Base-by-base conservation (phyloP, 2,329 filamentous ascomycete genomes). In the Fusarium tricinctum region DNA sequence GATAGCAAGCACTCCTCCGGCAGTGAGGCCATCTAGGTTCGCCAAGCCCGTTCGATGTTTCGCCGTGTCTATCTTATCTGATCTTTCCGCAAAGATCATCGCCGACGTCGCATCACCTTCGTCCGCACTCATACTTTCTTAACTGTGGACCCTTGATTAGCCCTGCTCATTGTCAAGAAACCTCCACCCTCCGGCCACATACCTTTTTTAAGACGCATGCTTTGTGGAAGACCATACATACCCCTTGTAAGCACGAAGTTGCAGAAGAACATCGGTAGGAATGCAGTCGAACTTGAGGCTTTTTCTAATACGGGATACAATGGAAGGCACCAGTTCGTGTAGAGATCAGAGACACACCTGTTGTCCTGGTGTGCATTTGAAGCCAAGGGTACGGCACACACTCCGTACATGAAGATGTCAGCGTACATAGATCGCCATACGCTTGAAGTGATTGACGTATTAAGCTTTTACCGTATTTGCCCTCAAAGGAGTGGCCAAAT, bases 51-150 rank as follows among this genome's bases (percentile, higher is more conserved):
- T 23, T 23, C 23, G 49, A 55, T 30, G 61, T 43, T 61, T 48
- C 43, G 20, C 17, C 26, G 44, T 50, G 56, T 38, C 54, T 54
- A 72, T 72, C 70, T 72, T 72, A 72, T 72, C 70, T 72, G 70
- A 72, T 72, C 68, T 58, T 72, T 53, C 58, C 51, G 50, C 47
- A 35, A 57, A 81, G 83, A 85, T 86, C 83, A 83, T 70, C 81
- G 63, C 70, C 68, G 67, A 72, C 50, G 64, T 70, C 63, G 63
- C 66, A 65, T 66, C 62, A 66, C 61, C 42, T 63, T 59, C 49
- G 48, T 48, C 62, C 28, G 13, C 19, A 43, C 45, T 45, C 39
- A 38, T 47, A 33, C 54, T 57, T 38, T 53, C 44, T 38, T 48
- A 35, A 49, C 56, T 68, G 38, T 44, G 58, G 44, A 58, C 44